Percentiles rank a stretch among this genome's conserved stretches.
These are phyloP conservation scores for Cochlearia excelsa DNA, from an alignment of 345 rosid genomes.

Conservation along the genomic window DNA sequence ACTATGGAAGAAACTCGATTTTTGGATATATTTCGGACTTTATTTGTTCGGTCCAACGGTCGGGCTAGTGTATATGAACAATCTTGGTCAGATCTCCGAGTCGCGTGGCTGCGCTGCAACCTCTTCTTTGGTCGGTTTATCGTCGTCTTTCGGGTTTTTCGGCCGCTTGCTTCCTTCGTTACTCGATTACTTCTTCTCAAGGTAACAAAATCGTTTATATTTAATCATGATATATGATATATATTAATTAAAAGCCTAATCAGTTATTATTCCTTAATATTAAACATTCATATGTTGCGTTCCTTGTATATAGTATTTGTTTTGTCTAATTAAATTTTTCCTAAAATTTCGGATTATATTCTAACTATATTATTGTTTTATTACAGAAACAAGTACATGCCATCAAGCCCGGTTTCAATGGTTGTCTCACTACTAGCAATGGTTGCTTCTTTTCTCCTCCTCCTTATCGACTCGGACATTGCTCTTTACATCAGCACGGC, in stretches of 20 bases:
- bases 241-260: constrained; percentile 1
- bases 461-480: constrained; percentile 37
- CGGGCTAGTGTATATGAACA: constrained; percentile 73
- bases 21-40: constrained; percentile 72
- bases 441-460: constrained; percentile 60
- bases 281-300: constrained; percentile 5
- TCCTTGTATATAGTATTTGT: constrained; percentile 28
- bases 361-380: not conserved
- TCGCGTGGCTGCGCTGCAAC: constrained; percentile 58
- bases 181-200: constrained; percentile 55
- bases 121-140: constrained; percentile 61
- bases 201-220: constrained; percentile 37
- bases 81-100: constrained; percentile 90
- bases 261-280: constrained; percentile 14
- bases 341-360: not conserved
- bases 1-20: constrained; percentile 57
- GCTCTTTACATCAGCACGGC: constrained; percentile 67
- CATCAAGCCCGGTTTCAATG: constrained; percentile 56
- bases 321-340: constrained; percentile 18
- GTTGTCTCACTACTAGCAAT: constrained; percentile 56
- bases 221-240: not conserved
- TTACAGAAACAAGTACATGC: constrained; percentile 47
- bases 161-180: constrained; percentile 90
- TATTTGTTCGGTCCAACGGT: constrained; percentile 85
- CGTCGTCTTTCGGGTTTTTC: constrained; percentile 82